A percentile compares a stretch with the other conserved stretches of the same genome.
phyloP scores from a whole-genome alignment of 768 basidiomycete genomes.

The Agaricus blazei region DNA sequence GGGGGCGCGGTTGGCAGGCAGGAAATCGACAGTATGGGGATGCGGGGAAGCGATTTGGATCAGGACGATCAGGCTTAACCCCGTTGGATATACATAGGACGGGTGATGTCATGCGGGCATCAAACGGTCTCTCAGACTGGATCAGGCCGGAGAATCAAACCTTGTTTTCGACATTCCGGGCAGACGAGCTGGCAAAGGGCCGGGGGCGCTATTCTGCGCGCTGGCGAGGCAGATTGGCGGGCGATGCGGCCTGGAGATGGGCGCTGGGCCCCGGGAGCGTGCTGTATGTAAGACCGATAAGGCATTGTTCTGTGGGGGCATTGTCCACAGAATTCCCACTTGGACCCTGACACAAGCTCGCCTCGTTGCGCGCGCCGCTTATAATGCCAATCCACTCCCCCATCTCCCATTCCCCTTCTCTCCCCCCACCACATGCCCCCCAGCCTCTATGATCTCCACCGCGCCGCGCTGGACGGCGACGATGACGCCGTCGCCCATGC shows the following conservation, averaged over 20 bases:
- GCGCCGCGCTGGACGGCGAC: slow-evolving; percentile 53
- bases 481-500: slow-evolving; percentile 47
- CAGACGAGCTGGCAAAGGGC: too few species aligned
- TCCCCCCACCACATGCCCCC: slow-evolving; percentile 19
- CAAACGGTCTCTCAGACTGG: background rate
- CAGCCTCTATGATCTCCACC: slow-evolving; percentile 41
- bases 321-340: slow-evolving; percentile 8
- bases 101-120: too few species aligned
- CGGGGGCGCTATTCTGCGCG: too few species aligned
- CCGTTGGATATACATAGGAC: too few species aligned
- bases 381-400: slow-evolving; percentile 10
- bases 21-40: too few species aligned
- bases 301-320: background rate
- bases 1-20: too few species aligned
- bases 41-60: too few species aligned
- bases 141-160: background rate
- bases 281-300: slow-evolving; percentile 8
- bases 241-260: background rate
- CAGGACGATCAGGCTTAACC: too few species aligned
- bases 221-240: too few species aligned
- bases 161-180: too few species aligned
- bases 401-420: slow-evolving; percentile 15
- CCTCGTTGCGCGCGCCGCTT: slow-evolving; percentile 8
- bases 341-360: slow-evolving; percentile 1
- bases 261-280: background rate